Conservation (phyloP, 257 asterid species). For the Echites panduratus region DNA sequence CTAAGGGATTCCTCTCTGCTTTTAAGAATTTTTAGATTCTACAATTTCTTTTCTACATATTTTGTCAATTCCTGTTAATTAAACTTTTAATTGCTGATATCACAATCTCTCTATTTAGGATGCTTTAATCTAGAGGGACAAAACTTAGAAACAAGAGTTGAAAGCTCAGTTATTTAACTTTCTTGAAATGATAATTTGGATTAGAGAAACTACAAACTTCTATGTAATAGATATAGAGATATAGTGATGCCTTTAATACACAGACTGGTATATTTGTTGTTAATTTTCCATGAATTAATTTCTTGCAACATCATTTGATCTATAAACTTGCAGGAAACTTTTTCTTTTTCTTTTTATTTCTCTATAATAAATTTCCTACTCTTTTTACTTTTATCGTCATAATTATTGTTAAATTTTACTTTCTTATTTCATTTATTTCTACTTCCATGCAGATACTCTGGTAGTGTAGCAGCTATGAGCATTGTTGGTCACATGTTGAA, state of each 20-base stretch:
- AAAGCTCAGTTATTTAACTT: neutral
- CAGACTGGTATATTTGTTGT: neutral
- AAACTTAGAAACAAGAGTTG: neutral
- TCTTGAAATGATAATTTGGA: neutral
- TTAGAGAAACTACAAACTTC: neutral
- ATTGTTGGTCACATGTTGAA: constrained; percentile 91
- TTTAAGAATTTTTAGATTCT: neutral
- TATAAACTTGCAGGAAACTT: neutral
- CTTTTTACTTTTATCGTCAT: neutral
- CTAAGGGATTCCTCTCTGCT: neutral
- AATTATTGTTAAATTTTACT: no score
- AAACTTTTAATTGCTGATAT: neutral
- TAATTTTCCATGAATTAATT: neutral
- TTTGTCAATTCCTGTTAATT: neutral
- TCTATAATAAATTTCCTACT: no score
- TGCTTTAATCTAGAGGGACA: neutral
- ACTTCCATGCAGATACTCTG: constrained; percentile 71
- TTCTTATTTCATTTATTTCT: neutral
- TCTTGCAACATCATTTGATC: neutral
- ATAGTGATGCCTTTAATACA: neutral
- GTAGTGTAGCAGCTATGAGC: constrained; percentile 96
- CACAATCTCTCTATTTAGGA: neutral
- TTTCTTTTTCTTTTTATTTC: neutral
- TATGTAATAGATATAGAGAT: neutral
- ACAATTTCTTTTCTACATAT: neutral